A percentile compares a stretch with the other conserved stretches of the same genome.
These are phyloP conservation scores for Chiua virens DNA, from an alignment of 768 basidiomycete genomes.

Conservation along the genomic window DNA sequence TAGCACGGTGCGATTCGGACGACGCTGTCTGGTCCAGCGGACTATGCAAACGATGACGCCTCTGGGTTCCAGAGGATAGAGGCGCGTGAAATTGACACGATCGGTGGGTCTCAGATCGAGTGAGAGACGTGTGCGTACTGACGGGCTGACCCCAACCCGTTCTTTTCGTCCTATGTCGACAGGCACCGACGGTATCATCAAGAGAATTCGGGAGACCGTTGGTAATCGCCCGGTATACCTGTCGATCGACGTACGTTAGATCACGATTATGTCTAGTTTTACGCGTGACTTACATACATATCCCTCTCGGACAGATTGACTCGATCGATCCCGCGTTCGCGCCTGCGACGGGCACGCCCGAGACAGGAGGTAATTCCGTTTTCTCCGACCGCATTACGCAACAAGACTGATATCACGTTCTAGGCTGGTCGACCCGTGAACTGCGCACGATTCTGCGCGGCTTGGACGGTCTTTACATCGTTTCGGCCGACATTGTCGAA, in stretches of 20 bases:
- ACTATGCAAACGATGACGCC: slow-evolving; percentile 74
- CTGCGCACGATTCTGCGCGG: slow-evolving; percentile 75
- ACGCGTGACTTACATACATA: not conserved
- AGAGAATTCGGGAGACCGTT: slow-evolving; percentile 76
- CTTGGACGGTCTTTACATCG: slow-evolving; percentile 73
- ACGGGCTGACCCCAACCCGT: not conserved
- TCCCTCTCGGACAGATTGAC: slow-evolving; percentile 52
- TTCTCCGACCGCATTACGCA: too few species aligned
- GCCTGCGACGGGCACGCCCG: slow-evolving; percentile 83
- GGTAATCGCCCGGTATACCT: slow-evolving; percentile 76
- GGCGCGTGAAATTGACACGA: slow-evolving; percentile 80
- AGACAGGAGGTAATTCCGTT: slow-evolving; percentile 25
- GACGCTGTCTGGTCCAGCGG: slow-evolving; percentile 72
- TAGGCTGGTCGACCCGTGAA: slow-evolving; percentile 76
- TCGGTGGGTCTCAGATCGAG: slow-evolving; percentile 46
- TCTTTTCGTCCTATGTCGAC: not conserved
- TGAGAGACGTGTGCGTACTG: not conserved
- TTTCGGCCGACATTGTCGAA: slow-evolving; percentile 82
- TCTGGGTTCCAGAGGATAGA: slow-evolving; percentile 83
- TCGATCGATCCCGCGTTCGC: slow-evolving; percentile 82
- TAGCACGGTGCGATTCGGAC: slow-evolving; percentile 88
- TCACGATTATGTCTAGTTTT: too few species aligned
- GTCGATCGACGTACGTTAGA: slow-evolving; percentile 68
- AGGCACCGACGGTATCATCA: slow-evolving; percentile 76
- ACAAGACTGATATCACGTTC: too few species aligned